Percentiles rank a stretch among this genome's conserved stretches.
Evolutionary conservation across 2,329 filamentous ascomycete genomes (phyloP).

Genomic region (Cordyceps javanica): DNA sequence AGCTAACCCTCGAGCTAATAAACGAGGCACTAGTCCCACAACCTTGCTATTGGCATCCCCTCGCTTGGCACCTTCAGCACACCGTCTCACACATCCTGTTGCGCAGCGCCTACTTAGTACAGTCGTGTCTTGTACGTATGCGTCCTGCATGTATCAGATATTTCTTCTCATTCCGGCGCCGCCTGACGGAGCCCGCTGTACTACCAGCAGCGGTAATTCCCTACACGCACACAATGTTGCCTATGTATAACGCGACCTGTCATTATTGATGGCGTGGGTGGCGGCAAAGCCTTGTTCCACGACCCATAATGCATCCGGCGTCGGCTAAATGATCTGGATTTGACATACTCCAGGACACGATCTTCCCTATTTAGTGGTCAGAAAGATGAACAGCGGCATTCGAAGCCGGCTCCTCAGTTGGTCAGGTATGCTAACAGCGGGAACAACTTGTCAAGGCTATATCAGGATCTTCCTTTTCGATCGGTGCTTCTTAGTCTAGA

Average conservation of each 20-base stretch:
- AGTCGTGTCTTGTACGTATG: background rate
- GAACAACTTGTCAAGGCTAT: background rate
- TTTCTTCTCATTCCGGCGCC: background rate
- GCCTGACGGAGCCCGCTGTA: background rate
- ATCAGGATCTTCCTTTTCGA: background rate
- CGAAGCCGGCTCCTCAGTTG: background rate
- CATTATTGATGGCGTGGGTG: background rate
- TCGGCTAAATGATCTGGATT: background rate
- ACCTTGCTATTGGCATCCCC: too few relatives aligned
- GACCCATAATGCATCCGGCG: background rate
- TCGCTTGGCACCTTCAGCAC: background rate
- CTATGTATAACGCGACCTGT: background rate
- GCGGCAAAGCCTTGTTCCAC: background rate
- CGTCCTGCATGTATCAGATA: background rate
- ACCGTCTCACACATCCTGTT: too few relatives aligned
- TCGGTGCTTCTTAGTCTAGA: background rate
- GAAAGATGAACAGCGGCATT: background rate
- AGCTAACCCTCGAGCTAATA: background rate
- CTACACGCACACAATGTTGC: background rate
- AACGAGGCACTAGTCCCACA: background rate
- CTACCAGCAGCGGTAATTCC: background rate
- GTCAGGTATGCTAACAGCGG: background rate
- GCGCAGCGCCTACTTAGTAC: background rate
- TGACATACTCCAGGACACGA: background rate
- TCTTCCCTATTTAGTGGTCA: too few relatives aligned